Evolutionary conservation across 1,139 yeast species (phyloP).

Genomic region (Pichia terricola): DNA sequence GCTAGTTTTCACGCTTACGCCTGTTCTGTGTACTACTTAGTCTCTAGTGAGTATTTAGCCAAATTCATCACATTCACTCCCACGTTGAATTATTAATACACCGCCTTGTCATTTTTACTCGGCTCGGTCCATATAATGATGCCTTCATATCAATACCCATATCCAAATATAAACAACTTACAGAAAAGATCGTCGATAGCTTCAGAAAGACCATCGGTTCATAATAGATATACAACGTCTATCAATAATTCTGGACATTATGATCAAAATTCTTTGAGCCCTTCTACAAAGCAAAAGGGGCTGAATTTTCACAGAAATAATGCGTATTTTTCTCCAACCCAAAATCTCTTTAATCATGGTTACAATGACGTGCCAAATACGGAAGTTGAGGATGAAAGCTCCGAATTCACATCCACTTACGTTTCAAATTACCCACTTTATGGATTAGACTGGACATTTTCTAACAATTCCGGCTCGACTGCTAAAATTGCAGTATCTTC

Average conservation of each 20-base stretch:
- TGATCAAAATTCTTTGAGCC: neutral
- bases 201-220: slow-evolving; percentile 8
- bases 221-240: neutral
- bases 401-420: slow-evolving; percentile 37
- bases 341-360: too few relatives aligned
- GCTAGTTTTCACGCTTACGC: too few relatives aligned
- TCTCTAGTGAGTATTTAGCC: too few relatives aligned
- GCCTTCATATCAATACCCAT: slow-evolving; percentile 1
- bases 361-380: neutral
- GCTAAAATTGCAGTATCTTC: slow-evolving; percentile 59
- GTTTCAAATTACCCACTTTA: slow-evolving; percentile 56
- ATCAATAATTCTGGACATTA: neutral
- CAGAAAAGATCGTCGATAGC: slow-evolving; percentile 11
- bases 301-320: neutral
- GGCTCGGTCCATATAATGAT: too few relatives aligned
- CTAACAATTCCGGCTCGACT: slow-evolving; percentile 26
- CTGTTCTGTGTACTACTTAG: too few relatives aligned
- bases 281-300: too few relatives aligned
- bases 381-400: neutral
- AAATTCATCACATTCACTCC: too few relatives aligned
- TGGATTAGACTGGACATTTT: slow-evolving; percentile 55
- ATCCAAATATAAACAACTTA: neutral
- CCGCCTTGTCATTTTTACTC: too few relatives aligned
- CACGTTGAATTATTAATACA: too few relatives aligned
- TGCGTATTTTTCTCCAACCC: neutral